phyloP scores from a whole-genome alignment of 768 basidiomycete genomes.

The Gyrodon lividus region DNA sequence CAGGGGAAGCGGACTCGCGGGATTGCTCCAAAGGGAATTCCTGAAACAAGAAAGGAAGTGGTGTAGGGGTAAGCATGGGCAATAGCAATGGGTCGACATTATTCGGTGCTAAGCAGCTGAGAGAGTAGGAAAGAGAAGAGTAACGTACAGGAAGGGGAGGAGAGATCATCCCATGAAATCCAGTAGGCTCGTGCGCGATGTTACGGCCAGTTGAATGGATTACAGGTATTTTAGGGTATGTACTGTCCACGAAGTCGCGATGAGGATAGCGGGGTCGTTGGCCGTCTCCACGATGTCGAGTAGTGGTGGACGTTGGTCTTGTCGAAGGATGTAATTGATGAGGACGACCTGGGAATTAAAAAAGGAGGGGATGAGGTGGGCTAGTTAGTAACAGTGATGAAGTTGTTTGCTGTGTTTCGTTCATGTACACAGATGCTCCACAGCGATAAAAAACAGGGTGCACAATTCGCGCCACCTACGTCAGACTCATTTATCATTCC shows the following conservation, averaged over 20 bases:
- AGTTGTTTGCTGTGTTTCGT: slow-evolving; percentile 3
- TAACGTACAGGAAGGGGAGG: slow-evolving; percentile 6
- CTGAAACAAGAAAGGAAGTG: slow-evolving; percentile 8
- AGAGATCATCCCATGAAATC: slow-evolving; percentile 16
- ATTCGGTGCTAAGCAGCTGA: background rate
- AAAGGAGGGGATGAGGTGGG: background rate
- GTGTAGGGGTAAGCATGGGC: background rate
- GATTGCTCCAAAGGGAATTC: background rate
- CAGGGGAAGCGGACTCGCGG: slow-evolving; percentile 4
- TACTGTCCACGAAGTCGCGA: background rate
- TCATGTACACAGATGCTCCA: slow-evolving; percentile 34
- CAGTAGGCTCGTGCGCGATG: slow-evolving; percentile 1
- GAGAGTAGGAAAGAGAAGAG: background rate
- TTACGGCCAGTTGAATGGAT: background rate
- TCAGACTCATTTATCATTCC: slow-evolving; percentile 35
- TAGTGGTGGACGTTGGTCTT: background rate
- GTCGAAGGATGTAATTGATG: background rate
- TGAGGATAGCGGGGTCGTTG: background rate
- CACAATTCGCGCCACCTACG: slow-evolving; percentile 31
- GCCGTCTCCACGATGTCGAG: background rate
- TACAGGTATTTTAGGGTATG: slow-evolving; percentile 11
- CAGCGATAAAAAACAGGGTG: slow-evolving; percentile 36
- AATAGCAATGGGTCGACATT: background rate
- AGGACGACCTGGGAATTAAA: slow-evolving; percentile 5
- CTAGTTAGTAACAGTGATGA: background rate